phyloP scores from a whole-genome alignment of 1,284 basidiomycete genomes.

The Schizophyllum amplum region DNA sequence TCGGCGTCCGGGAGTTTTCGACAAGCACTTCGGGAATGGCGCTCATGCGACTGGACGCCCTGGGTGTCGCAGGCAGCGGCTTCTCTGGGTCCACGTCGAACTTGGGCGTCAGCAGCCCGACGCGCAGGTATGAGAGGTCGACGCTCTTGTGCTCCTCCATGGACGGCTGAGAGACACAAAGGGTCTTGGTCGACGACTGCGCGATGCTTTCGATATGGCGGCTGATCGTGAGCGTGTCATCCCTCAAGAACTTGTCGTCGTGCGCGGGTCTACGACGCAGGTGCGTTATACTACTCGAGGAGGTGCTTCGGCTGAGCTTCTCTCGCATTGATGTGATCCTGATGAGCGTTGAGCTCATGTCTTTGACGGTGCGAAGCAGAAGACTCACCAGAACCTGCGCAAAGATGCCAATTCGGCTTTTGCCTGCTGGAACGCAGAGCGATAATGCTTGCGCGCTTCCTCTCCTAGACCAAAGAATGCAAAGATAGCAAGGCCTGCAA shows the following conservation, averaged over 20 bases:
- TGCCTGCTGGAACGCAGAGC: neutral
- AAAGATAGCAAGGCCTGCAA: conserved; percentile 20
- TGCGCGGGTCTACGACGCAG: neutral
- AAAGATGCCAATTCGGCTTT: neutral
- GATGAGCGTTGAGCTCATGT: neutral
- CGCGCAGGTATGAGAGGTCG: neutral
- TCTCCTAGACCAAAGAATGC: conserved; percentile 23
- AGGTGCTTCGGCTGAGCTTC: too few species aligned
- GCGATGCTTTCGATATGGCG: neutral
- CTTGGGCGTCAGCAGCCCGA: neutral
- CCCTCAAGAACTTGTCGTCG: neutral
- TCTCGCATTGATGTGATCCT: too few species aligned
- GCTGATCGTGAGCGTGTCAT: neutral
- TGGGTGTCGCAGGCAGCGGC: neutral
- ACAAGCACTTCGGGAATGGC: neutral
- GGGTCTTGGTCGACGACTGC: neutral
- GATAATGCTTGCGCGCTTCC: conserved; percentile 21
- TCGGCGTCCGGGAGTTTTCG: neutral
- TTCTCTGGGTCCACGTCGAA: neutral
- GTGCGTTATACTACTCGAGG: neutral
- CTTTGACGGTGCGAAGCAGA: neutral
- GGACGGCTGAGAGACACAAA: neutral
- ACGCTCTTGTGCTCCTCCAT: neutral
- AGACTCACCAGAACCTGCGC: neutral
- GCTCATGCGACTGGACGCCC: neutral